phyloP scores from a whole-genome alignment of 140 eudicot species.

The Stevia rebaudiana region DNA sequence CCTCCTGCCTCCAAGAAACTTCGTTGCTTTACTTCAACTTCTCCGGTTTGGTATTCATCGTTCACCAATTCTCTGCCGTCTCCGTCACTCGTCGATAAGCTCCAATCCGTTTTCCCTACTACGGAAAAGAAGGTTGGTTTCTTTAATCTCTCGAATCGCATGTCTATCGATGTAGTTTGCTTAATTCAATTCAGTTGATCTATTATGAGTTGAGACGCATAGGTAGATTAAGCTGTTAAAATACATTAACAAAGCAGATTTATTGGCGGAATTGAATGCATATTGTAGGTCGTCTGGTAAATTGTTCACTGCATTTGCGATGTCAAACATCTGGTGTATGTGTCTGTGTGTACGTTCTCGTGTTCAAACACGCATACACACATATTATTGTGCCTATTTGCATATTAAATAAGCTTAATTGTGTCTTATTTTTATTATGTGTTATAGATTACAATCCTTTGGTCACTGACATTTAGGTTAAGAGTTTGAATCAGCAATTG shows the following conservation, averaged over 20 bases:
- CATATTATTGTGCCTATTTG: too few species aligned
- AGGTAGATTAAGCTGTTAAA: not conserved
- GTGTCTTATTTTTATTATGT: too few species aligned
- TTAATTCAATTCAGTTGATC: not conserved
- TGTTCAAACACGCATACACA: too few species aligned
- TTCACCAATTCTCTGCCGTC: constrained; percentile 33
- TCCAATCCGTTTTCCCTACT: constrained; percentile 36
- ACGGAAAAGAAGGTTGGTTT: constrained; percentile 41
- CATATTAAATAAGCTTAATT: too few species aligned
- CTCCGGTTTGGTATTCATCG: constrained; percentile 44
- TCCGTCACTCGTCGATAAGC: constrained; percentile 34
- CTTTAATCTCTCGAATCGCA: not conserved
- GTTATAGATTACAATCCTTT: too few species aligned
- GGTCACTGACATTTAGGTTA: too few species aligned
- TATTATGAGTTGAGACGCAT: not conserved
- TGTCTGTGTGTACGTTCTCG: too few species aligned
- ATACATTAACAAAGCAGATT: not conserved
- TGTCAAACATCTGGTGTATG: too few species aligned
- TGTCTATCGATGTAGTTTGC: not conserved
- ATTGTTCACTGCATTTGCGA: too few species aligned
- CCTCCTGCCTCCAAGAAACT: constrained; percentile 51
- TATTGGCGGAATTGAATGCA: not conserved
- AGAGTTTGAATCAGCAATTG: too few species aligned
- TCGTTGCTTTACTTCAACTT: constrained; percentile 41
- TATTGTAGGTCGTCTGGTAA: not conserved